phyloP scores from a whole-genome alignment of 2,329 filamentous ascomycete genomes.

The Incumbomyces lentus region DNA sequence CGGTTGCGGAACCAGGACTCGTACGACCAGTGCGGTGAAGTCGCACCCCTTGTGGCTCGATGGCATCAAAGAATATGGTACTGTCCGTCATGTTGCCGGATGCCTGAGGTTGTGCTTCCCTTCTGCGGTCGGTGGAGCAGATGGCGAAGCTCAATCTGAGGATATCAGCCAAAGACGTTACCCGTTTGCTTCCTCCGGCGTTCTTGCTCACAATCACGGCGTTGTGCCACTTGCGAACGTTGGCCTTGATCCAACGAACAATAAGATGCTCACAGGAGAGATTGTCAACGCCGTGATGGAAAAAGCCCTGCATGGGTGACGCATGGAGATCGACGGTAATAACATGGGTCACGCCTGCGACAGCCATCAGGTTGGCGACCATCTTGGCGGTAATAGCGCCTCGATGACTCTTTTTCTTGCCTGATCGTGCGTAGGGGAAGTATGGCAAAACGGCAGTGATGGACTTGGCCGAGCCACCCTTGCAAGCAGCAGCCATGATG shows the following conservation, averaged over 20 bases:
- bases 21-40: slow-evolving; percentile 8
- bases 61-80: slow-evolving; percentile 60
- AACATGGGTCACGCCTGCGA: slow-evolving; percentile 93
- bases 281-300: slow-evolving; percentile 95
- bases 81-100: slow-evolving; percentile 60
- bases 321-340: slow-evolving; percentile 94
- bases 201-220: slow-evolving; percentile 98
- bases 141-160: slow-evolving; percentile 97
- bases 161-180: slow-evolving; percentile 89
- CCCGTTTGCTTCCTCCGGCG: slow-evolving; percentile 89
- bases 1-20: slow-evolving; percentile 15
- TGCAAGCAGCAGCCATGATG: slow-evolving; percentile 98
- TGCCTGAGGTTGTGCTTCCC: slow-evolving; percentile 13
- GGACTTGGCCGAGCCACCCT: slow-evolving; percentile 74
- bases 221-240: slow-evolving; percentile 71
- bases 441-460: slow-evolving; percentile 23
- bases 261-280: slow-evolving; percentile 92
- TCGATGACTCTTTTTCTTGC: slow-evolving; percentile 96
- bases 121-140: slow-evolving; percentile 70
- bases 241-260: slow-evolving; percentile 86
- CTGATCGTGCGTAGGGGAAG: slow-evolving; percentile 98
- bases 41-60: slow-evolving; percentile 35
- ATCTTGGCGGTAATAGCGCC: slow-evolving; percentile 95
- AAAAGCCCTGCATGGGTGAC: slow-evolving; percentile 99
- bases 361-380: slow-evolving; percentile 86